These are phyloP conservation scores for Arbutus unedo DNA, from an alignment of 148 eudicot genomes.

Conservation along the genomic window DNA sequence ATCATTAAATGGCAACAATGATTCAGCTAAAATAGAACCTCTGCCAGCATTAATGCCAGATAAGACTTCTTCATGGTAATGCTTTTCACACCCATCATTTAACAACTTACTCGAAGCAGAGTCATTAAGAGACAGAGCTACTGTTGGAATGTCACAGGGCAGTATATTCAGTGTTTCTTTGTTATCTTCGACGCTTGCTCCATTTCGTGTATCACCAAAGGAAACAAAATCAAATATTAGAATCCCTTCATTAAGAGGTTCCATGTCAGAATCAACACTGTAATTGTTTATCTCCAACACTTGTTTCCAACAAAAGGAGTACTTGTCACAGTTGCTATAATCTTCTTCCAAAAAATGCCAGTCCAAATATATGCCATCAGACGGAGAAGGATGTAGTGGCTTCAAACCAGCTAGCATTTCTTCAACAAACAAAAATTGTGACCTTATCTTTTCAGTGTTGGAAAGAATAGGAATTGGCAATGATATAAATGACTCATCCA, in stretches of 20 bases:
- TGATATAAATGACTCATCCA: conserved; percentile 72
- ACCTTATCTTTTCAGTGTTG: conserved; percentile 42
- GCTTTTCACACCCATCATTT: conserved; percentile 36
- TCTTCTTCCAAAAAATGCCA: conserved; percentile 69
- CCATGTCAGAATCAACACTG: conserved; percentile 21
- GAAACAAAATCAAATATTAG: conserved; percentile 47
- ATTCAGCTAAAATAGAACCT: conserved; percentile 27
- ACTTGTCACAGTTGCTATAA: conserved; percentile 33
- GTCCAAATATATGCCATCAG: conserved; percentile 87
- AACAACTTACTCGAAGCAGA: conserved; percentile 28
- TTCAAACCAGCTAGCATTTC: conserved; percentile 41
- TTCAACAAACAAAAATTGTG: conserved; percentile 33
- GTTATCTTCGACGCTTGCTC: conserved; percentile 31
- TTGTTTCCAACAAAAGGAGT: conserved; percentile 44
- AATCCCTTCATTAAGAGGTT: conserved; percentile 32
- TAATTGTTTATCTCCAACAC: conserved; percentile 46
- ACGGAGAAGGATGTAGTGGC: conserved; percentile 52
- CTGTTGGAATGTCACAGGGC: conserved; percentile 22
- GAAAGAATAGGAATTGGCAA: conserved; percentile 65
- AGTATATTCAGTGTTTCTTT: conserved; percentile 41
- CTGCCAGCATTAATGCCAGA: conserved; percentile 23
- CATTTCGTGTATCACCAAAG: conserved; percentile 35
- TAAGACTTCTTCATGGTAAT: conserved; percentile 30
- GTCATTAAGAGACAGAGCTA: conserved; percentile 19
- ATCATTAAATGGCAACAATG: conserved; percentile 46